Evolutionary conservation across 305 asterid genomes (phyloP).

Genomic region (Fraxinus sp.): DNA sequence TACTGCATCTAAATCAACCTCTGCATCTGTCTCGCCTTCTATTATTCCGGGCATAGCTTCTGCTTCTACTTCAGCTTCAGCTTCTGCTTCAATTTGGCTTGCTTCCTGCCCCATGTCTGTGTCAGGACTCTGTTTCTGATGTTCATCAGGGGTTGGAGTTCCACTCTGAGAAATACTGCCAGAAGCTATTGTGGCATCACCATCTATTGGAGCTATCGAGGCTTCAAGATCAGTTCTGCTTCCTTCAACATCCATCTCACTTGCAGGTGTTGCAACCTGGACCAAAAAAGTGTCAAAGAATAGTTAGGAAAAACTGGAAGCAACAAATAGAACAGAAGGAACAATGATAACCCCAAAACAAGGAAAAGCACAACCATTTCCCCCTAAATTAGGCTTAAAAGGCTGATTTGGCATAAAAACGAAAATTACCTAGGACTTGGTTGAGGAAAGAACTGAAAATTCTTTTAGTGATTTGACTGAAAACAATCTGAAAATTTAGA

Average conservation of each 20-base stretch:
- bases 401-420: neutral
- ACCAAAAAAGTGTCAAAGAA: conserved; percentile 3
- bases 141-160: conserved; percentile 64
- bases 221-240: conserved; percentile 53
- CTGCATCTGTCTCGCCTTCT: conserved; percentile 66
- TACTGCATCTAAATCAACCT: conserved; percentile 61
- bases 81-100: conserved; percentile 50
- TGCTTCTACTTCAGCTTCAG: conserved; percentile 38
- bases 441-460: neutral
- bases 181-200: conserved; percentile 45
- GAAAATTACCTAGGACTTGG: neutral
- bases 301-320: neutral
- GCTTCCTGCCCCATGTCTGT: conserved; percentile 61
- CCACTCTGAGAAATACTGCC: conserved; percentile 57
- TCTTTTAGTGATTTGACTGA: neutral
- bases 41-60: conserved; percentile 50
- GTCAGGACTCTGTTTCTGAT: conserved; percentile 65
- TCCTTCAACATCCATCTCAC: conserved; percentile 60
- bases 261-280: conserved; percentile 53
- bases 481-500: neutral
- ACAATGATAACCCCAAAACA: neutral
- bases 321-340: neutral
- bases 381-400: neutral
- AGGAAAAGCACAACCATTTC: neutral
- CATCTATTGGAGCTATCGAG: conserved; percentile 49